A percentile compares a stretch with the other conserved stretches of the same genome.
These are phyloP conservation scores for Gossypium stocksii DNA, from an alignment of 345 rosid species.

Conservation along the genomic window DNA sequence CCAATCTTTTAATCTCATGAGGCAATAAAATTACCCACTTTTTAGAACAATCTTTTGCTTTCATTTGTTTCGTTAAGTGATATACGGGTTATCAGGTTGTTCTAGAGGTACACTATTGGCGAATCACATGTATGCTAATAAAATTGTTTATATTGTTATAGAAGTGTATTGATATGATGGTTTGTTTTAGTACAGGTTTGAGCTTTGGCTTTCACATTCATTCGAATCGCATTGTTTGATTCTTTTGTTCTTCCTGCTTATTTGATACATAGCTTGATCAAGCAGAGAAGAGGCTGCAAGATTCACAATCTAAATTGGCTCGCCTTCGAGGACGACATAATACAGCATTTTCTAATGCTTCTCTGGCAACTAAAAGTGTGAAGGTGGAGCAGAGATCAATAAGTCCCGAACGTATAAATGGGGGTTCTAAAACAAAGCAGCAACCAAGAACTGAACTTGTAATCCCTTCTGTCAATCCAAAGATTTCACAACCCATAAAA, in stretches of 20 bases:
- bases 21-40: background rate
- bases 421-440: conserved; percentile 24
- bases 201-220: background rate
- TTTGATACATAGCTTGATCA: conserved; percentile 50
- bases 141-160: background rate
- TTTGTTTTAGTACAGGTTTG: background rate
- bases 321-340: conserved; percentile 42
- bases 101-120: no score
- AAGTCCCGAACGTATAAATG: conserved; percentile 27
- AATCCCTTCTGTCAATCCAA: conserved; percentile 44
- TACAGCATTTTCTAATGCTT: conserved; percentile 22
- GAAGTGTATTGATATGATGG: background rate
- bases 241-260: background rate
- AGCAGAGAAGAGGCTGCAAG: conserved; percentile 56
- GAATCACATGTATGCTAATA: background rate
- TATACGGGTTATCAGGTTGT: background rate
- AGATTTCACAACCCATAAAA: conserved; percentile 33
- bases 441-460: conserved; percentile 41
- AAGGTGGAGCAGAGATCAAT: conserved; percentile 32
- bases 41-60: background rate
- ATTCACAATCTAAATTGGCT: conserved; percentile 51
- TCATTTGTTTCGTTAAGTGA: background rate
- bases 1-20: background rate
- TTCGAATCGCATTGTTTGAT: background rate
- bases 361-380: conserved; percentile 18